These are phyloP conservation scores for Aspergillus fijiensis DNA, from an alignment of 2,329 filamentous ascomycete genomes.

Conservation along the genomic window DNA sequence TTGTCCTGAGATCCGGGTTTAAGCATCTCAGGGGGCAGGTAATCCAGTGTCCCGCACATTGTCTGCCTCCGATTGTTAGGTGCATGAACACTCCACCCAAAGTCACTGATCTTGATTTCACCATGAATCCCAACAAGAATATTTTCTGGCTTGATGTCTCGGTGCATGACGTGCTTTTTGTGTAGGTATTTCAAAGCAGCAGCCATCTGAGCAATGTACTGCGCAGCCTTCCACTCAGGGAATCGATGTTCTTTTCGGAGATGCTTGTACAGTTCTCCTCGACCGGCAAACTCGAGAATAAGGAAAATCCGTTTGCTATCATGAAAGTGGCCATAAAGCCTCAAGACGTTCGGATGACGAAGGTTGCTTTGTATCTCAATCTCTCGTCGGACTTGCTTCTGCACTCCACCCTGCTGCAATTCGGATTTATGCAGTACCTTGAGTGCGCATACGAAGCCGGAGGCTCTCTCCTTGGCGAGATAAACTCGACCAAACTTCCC, in stretches of 20 bases:
- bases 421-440: slow-evolving; percentile 86
- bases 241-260: slow-evolving; percentile 75
- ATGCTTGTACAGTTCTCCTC: slow-evolving; percentile 86
- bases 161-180: slow-evolving; percentile 95
- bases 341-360: slow-evolving; percentile 79
- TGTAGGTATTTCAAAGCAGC: slow-evolving; percentile 85
- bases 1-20: slow-evolving; percentile 77
- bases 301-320: slow-evolving; percentile 85
- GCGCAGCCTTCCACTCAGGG: slow-evolving; percentile 80
- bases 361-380: slow-evolving; percentile 89
- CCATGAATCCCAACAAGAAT: slow-evolving; percentile 94
- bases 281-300: slow-evolving; percentile 81
- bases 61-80: slow-evolving; percentile 91
- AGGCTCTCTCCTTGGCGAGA: slow-evolving; percentile 74
- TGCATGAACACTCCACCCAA: slow-evolving; percentile 97
- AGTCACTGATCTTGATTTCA: slow-evolving; percentile 98
- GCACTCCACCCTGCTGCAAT: slow-evolving; percentile 74
- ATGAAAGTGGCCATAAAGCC: slow-evolving; percentile 84
- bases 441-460: slow-evolving; percentile 79
- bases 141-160: slow-evolving; percentile 97
- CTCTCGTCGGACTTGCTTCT: slow-evolving; percentile 83
- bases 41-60: slow-evolving; percentile 96
- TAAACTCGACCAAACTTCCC: slow-evolving; percentile 87
- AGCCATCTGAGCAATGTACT: slow-evolving; percentile 90
- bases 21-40: slow-evolving; percentile 97